A percentile compares a stretch with the other conserved stretches of the same genome.
phyloP scores from a whole-genome alignment of 257 asterid species.

The Solanum bulbocastanum region DNA sequence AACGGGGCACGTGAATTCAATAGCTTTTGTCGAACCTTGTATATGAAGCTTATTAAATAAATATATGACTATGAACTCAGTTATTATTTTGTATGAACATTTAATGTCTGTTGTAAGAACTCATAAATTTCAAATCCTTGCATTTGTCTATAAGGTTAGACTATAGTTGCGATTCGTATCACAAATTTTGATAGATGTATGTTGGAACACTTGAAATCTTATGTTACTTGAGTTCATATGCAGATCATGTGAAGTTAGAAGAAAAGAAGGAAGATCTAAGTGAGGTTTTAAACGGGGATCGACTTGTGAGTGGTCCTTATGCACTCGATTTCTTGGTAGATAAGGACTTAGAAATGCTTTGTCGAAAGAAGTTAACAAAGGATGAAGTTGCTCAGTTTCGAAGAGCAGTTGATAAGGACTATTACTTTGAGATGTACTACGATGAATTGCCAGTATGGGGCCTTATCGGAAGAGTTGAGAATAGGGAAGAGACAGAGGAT shows the following conservation, averaged over 20 bases:
- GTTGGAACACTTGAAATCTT: not conserved
- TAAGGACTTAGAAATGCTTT: conserved; percentile 42
- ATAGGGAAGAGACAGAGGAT: conserved; percentile 50
- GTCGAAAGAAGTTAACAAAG: conserved; percentile 42
- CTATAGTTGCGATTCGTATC: not conserved
- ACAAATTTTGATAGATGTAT: not conserved
- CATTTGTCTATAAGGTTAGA: not conserved
- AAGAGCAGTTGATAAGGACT: conserved; percentile 60
- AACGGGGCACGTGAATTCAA: not conserved
- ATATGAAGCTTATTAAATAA: not conserved
- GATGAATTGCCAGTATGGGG: conserved; percentile 88
- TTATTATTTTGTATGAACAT: not conserved
- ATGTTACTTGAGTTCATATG: not conserved
- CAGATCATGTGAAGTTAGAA: conserved; percentile 43
- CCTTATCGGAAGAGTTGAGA: conserved; percentile 56
- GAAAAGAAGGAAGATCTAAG: conserved; percentile 72
- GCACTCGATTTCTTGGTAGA: conserved; percentile 56
- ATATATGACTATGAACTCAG: not conserved
- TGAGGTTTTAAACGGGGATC: conserved; percentile 67
- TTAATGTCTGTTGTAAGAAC: not conserved
- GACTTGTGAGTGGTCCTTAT: conserved; percentile 64
- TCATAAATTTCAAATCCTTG: not conserved
- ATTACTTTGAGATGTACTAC: conserved; percentile 68
- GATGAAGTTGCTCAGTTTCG: conserved; percentile 47
- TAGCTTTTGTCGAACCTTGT: not conserved